phyloP scores from a whole-genome alignment of 345 rosid genomes.

The Raphanus sativus region DNA sequence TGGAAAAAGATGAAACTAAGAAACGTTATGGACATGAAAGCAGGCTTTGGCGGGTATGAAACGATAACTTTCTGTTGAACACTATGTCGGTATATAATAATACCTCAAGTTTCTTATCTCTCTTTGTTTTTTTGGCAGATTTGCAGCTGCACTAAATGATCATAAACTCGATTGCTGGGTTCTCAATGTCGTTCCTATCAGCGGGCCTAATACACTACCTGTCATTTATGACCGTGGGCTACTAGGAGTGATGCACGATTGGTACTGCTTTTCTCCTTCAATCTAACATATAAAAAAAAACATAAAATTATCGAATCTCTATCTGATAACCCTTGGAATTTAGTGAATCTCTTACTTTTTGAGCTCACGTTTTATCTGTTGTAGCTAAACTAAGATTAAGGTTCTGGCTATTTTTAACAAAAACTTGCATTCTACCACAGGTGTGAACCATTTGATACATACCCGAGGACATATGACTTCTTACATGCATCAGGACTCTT shows the following conservation, averaged over 20 bases:
- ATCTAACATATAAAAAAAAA: background rate
- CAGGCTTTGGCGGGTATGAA: slow-evolving; percentile 93
- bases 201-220: slow-evolving; percentile 92
- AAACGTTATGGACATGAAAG: slow-evolving; percentile 96
- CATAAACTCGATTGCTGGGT: slow-evolving; percentile 84
- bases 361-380: background rate
- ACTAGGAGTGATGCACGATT: slow-evolving; percentile 91
- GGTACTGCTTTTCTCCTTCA: slow-evolving; percentile 50
- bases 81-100: background rate
- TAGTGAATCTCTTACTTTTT: background rate
- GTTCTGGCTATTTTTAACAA: background rate
- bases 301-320: slow-evolving; percentile 1
- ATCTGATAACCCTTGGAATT: background rate
- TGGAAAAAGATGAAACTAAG: slow-evolving; percentile 78
- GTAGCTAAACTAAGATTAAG: background rate
- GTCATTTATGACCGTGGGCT: slow-evolving; percentile 96
- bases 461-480: slow-evolving; percentile 92
- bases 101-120: background rate
- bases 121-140: slow-evolving; percentile 52
- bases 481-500: slow-evolving; percentile 92
- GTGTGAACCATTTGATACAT: slow-evolving; percentile 98
- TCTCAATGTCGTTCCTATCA: slow-evolving; percentile 87
- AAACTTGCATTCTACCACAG: slow-evolving; percentile 37
- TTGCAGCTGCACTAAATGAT: slow-evolving; percentile 86
- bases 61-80: slow-evolving; percentile 1